phyloP scores from a whole-genome alignment of 345 rosid genomes.

The Fremontodendron californicum region DNA sequence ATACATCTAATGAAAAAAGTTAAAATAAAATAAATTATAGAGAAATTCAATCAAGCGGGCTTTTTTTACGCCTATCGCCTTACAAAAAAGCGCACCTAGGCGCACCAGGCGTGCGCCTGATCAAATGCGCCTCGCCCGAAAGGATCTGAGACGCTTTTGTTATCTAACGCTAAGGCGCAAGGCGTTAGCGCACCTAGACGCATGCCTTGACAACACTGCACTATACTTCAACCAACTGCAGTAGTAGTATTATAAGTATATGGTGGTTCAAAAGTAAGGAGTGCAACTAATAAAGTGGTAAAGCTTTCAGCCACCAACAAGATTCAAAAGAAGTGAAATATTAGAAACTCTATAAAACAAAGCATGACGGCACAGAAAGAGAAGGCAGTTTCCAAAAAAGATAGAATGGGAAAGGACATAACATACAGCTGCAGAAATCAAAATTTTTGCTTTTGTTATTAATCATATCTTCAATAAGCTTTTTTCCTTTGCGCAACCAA shows the following conservation, averaged over 20 bases:
- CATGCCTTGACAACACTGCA: too few species aligned
- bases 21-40: too few species aligned
- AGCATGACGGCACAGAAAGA: not conserved
- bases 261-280: not conserved
- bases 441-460: constrained; percentile 36
- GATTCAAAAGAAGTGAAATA: not conserved
- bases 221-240: not conserved
- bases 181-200: too few species aligned
- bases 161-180: too few species aligned
- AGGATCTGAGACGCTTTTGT: too few species aligned
- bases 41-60: too few species aligned
- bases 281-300: not conserved
- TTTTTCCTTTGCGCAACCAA: constrained; percentile 76
- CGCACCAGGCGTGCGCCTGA: too few species aligned
- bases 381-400: not conserved
- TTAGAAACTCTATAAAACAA: not conserved
- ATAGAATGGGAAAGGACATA: constrained; percentile 7
- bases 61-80: too few species aligned
- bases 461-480: constrained; percentile 58
- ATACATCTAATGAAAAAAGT: too few species aligned
- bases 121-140: too few species aligned
- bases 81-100: too few species aligned
- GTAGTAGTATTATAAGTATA: not conserved
- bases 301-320: not conserved
- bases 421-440: constrained; percentile 60